Conservation (phyloP, 75 land plant genomes). For the Larix kaempferi region DNA sequence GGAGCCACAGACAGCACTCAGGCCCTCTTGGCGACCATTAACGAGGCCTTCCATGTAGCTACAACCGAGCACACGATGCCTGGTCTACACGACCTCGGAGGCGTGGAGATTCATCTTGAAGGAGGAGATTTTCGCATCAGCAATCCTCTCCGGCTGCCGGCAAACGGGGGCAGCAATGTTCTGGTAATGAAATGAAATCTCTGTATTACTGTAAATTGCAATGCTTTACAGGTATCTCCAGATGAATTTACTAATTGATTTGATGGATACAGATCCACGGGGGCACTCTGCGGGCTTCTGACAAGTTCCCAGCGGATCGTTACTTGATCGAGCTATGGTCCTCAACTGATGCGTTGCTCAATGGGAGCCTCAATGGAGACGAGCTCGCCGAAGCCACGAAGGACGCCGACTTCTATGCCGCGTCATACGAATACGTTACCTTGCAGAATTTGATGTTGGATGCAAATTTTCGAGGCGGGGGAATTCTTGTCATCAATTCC, state of each 20-base stretch:
- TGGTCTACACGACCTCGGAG: conserved; percentile 55
- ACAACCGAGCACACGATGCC: conserved; percentile 22
- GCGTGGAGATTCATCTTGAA: conserved; percentile 49
- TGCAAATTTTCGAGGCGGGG: conserved; percentile 64
- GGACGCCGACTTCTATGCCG: not conserved
- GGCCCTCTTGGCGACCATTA: conserved; percentile 31
- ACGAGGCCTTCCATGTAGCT: conserved; percentile 32
- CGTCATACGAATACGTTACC: conserved; percentile 54
- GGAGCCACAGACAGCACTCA: conserved; percentile 49
- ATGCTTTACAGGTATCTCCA: too few species aligned
- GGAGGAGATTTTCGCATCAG: conserved; percentile 61
- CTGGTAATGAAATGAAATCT: conserved; percentile 23
- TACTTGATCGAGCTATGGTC: conserved; percentile 64
- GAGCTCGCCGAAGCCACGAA: not conserved
- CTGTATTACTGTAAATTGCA: not conserved
- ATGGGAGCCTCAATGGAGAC: not conserved
- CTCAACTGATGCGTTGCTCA: conserved; percentile 10
- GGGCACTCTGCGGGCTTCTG: conserved; percentile 64
- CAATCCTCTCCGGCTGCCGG: conserved; percentile 45
- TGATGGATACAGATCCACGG: conserved; percentile 44
- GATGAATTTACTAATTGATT: not conserved
- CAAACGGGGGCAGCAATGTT: conserved; percentile 43
- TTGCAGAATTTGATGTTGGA: conserved; percentile 68
- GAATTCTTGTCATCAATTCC: conserved; percentile 49
- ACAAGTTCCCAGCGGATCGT: conserved; percentile 45